Base-by-base conservation (phyloP, 2,329 filamentous ascomycete genomes). In the Colletotrichum musae region DNA sequence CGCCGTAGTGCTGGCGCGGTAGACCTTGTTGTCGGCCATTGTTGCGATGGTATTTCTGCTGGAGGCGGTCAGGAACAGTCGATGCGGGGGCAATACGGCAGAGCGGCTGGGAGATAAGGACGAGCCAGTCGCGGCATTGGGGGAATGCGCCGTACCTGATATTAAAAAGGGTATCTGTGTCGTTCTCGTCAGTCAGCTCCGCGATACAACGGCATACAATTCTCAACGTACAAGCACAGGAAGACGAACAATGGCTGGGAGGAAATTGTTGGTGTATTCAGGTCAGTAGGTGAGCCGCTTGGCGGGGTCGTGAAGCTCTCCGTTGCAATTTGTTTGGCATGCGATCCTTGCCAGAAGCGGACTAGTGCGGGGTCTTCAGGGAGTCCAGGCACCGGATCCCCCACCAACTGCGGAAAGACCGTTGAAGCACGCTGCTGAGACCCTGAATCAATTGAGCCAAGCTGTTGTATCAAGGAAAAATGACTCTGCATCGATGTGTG, bases 1-100 rank as follows among this genome's bases (percentile, higher is more conserved):
- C 48, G 96, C 96, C 72, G 95, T 98, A 69, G 96, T 98, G 86
- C 93, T 98, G 75, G 96, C 94, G 76, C 94, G 92, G 86, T 97
- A 95, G 77, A 98, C 88, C 66, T 85, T 86, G 61, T 76, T 82
- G 74, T 86, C 85, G 39, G 84, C 80, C 85, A 87, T 87, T 72
- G 5, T 61, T 72, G 70, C 65, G 53, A 68, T 70, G 32, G 43
- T 50, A 28, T 57, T 63, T 36, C 28, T 50, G 21, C 47, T 58
- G 45, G 59, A 71, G 70, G 70, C 70, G 70, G 79, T 71, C 70
- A 71, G 62, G 21, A 56, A 43, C 18, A 15, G 28, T 41, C 24
- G 41, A 58, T 21, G 41, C 47, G 52, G 52, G 26, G 61, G 9
- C 58, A 48, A 48, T 13, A 32, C 48, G 15, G 24, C 9, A 5